These are phyloP conservation scores for Mycogone perniciosa DNA, from an alignment of 2,329 filamentous ascomycete species.

Conservation along the genomic window DNA sequence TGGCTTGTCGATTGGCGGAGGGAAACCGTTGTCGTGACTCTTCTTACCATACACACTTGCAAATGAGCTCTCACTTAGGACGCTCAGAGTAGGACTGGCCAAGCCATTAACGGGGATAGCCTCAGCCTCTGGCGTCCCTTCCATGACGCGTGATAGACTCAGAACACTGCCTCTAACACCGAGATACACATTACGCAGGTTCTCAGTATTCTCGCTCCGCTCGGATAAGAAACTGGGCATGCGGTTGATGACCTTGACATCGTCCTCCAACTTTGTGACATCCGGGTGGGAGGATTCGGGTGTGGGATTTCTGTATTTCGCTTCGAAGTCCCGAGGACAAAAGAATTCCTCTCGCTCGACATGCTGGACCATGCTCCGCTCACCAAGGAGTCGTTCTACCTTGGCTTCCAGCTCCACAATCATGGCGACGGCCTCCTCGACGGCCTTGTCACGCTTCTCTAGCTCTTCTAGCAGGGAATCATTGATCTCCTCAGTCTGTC, in stretches of 20 bases:
- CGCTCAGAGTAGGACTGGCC: slow-evolving; percentile 55
- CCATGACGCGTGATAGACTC: slow-evolving; percentile 41
- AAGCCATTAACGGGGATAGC: slow-evolving; percentile 32
- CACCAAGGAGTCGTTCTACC: slow-evolving; percentile 46
- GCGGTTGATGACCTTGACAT: slow-evolving; percentile 39
- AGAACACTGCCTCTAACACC: slow-evolving; percentile 42
- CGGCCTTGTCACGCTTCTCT: slow-evolving; percentile 62
- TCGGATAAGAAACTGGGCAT: slow-evolving; percentile 63
- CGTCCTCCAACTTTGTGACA: slow-evolving; percentile 21
- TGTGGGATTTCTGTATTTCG: slow-evolving; percentile 19
- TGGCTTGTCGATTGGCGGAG: slow-evolving; percentile 25
- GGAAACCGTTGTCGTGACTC: slow-evolving; percentile 19
- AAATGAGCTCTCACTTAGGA: slow-evolving; percentile 63
- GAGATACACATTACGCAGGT: slow-evolving; percentile 54
- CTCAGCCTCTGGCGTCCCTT: slow-evolving; percentile 32
- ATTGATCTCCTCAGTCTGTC: slow-evolving; percentile 51
- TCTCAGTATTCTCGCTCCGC: slow-evolving; percentile 51
- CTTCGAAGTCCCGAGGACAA: slow-evolving; percentile 26
- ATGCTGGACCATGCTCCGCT: slow-evolving; percentile 47
- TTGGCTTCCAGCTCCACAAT: slow-evolving; percentile 60
- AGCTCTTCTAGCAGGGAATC: slow-evolving; percentile 53
- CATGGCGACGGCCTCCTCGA: slow-evolving; percentile 64
- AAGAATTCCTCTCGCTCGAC: slow-evolving; percentile 39
- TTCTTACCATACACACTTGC: slow-evolving; percentile 55
- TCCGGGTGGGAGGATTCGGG: slow-evolving; percentile 16